phyloP scores from a whole-genome alignment of 1,139 yeast genomes.

The Magnusiomyces tetraspermus region DNA sequence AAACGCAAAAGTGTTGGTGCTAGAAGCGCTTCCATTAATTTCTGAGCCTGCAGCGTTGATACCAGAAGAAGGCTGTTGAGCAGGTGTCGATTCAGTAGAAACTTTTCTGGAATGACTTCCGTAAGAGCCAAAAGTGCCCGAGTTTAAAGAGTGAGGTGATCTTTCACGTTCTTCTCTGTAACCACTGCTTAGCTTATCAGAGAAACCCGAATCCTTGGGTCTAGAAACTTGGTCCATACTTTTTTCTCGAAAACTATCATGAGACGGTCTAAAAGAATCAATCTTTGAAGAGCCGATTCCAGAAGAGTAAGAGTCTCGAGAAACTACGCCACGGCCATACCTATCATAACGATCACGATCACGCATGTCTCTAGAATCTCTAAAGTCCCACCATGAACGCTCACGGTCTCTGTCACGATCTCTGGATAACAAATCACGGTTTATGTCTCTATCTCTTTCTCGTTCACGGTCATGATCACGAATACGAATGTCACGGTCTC shows the following conservation, averaged over 20 bases:
- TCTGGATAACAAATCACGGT: not conserved
- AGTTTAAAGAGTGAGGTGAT: not conserved
- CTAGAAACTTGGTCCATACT: not conserved
- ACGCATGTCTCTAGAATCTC: not conserved
- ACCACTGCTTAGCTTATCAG: not conserved
- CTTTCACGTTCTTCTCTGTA: slow-evolving; percentile 1
- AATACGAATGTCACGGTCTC: not conserved
- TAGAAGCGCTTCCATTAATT: not conserved
- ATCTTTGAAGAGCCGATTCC: not conserved
- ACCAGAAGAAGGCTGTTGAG: slow-evolving; percentile 1
- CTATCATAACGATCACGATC: slow-evolving; percentile 16
- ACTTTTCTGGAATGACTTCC: not conserved
- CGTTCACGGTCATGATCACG: not conserved
- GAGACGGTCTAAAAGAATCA: slow-evolving; percentile 6
- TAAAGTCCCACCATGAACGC: not conserved
- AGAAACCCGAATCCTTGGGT: not conserved
- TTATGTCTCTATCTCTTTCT: not conserved
- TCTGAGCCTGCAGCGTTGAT: not conserved
- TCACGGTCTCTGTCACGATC: not conserved
- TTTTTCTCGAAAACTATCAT: slow-evolving; percentile 6
- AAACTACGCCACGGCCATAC: slow-evolving; percentile 1
- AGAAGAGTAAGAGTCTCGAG: slow-evolving; percentile 6
- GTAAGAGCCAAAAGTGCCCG: not conserved
- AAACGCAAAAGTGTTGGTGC: not conserved
- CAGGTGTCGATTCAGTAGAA: not conserved